Evolutionary conservation across 768 basidiomycete genomes (phyloP).

Genomic region (Lactarius pseudohatsudake): DNA sequence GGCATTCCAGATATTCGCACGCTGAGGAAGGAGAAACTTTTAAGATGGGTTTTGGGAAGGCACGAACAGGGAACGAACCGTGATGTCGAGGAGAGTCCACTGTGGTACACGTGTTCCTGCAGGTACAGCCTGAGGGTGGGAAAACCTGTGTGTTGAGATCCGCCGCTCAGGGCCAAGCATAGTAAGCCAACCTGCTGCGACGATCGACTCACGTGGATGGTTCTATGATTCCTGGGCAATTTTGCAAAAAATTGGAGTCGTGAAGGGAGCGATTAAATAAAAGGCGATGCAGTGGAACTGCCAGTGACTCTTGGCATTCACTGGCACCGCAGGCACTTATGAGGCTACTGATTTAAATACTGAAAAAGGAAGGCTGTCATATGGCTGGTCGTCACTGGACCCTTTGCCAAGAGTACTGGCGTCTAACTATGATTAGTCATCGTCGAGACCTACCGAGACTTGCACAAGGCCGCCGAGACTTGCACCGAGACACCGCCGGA

Average conservation of each 20-base stretch:
- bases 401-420: too few relatives aligned
- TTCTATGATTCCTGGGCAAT: background rate
- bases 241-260: background rate
- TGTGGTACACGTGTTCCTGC: slow-evolving; percentile 10
- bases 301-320: too few relatives aligned
- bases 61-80: background rate
- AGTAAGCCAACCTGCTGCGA: background rate
- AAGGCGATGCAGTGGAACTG: too few relatives aligned
- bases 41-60: background rate
- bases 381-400: too few relatives aligned
- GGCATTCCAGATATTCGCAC: background rate
- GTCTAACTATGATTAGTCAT: too few relatives aligned
- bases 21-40: background rate
- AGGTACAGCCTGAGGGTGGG: slow-evolving; percentile 7
- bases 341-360: too few relatives aligned
- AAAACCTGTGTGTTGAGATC: background rate
- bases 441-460: too few relatives aligned
- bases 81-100: slow-evolving; percentile 15
- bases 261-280: background rate
- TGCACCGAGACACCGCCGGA: too few relatives aligned
- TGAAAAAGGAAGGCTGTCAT: too few relatives aligned
- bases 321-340: too few relatives aligned
- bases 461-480: too few relatives aligned
- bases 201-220: background rate
- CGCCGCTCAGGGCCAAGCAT: background rate